Conservation (phyloP, 768 basidiomycete species). For the Naganishia antarctica region DNA sequence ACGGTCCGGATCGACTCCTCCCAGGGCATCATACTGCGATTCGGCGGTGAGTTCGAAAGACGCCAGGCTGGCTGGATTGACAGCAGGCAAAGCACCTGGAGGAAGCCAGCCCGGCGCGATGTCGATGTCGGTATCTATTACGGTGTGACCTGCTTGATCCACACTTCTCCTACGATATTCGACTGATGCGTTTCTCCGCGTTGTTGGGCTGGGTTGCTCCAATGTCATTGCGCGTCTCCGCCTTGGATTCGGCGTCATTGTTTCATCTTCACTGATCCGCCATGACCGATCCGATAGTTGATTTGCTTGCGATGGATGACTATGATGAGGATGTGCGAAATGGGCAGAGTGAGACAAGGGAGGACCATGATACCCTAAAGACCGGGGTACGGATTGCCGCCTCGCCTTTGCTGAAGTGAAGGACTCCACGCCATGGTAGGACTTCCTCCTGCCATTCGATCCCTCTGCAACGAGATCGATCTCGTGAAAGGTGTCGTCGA, state of each 20-base stretch:
- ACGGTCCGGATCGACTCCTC: conserved; percentile 4
- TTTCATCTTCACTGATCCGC: background rate
- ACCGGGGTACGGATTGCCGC: background rate
- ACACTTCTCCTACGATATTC: conserved; percentile 3
- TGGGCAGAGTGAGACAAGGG: conserved; percentile 10
- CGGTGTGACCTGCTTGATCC: conserved; percentile 6
- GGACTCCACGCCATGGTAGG: conserved; percentile 5
- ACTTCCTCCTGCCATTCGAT: background rate
- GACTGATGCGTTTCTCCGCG: background rate
- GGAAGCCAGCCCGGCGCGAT: conserved; percentile 11
- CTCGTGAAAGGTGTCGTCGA: background rate
- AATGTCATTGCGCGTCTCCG: conserved; percentile 8
- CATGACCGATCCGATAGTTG: background rate
- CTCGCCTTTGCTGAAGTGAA: background rate
- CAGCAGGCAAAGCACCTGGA: conserved; percentile 15
- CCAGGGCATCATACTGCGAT: conserved; percentile 11
- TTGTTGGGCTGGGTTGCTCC: background rate
- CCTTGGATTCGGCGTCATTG: background rate
- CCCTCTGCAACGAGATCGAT: background rate
- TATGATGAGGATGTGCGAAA: background rate
- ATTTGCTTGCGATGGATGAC: background rate
- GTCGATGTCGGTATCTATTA: background rate
- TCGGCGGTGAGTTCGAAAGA: conserved; percentile 12
- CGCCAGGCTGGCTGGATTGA: conserved; percentile 6
- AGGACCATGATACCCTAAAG: background rate